Base-by-base conservation (phyloP, 495 filamentous ascomycete species). In the Venustampulla echinocandica region DNA sequence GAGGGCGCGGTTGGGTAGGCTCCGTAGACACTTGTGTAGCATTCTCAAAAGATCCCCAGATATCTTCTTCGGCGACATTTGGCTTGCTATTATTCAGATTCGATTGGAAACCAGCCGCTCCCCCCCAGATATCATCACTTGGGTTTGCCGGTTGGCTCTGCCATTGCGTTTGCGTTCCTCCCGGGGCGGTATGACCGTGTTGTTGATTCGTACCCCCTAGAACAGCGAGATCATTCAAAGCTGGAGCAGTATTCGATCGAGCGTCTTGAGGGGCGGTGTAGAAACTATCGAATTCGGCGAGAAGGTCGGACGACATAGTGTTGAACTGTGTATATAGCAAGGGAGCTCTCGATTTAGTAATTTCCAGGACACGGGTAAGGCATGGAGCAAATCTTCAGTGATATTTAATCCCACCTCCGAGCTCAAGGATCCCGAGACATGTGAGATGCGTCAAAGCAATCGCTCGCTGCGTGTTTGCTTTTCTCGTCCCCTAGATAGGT, bases 251-350 rank as follows among this genome's bases (percentile, higher is more conserved):
- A 19, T 23, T 48, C 27, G 42, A 18, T 11, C 47, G 19, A 9
- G 19, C 18, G 14, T 44, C 22, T 33, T 44, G 33, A 10, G 57
- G 53, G 36, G 49, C 40, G 41, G 17, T 34, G 28, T 59, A 59
- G 44, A 60, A 44, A 48, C 64, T 66, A 50, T 79, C 81, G 54
- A 89, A 89, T 40, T 78, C 80, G 40, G 82, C 81, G 28, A 84
- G 77, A 27, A 89, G 71, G 53, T 87, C 84, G 41, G 81, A 76
- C 34, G 84, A 89, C 84, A 89, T 89, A 18, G 25, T 57, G 40
- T n/a, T 41, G 42, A 22, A 38, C 14, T 10, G 18, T n/a, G 20
- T 40, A 28, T 21, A 5, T n/a, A 36, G 19, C 38, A 35, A 7
- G n/a, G 4, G 13, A 10, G 33, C 5, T 5, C 13, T 6, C n/a